Evolutionary conservation across 129 eudicot genomes (phyloP), one percentile per base, ranked within the genome.

Genomic region (Flaveria bidentis): DNA sequence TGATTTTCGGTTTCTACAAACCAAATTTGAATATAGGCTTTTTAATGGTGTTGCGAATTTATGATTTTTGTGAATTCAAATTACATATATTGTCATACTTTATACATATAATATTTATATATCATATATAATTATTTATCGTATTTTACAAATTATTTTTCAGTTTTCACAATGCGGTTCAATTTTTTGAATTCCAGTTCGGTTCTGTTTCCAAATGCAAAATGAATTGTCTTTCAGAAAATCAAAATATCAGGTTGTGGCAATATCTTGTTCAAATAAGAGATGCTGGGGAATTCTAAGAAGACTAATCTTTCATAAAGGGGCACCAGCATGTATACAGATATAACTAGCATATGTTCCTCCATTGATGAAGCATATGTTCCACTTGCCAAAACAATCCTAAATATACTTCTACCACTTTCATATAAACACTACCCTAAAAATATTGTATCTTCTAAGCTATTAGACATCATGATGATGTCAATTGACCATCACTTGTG

Each of bases 371-470:
- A 80, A 20, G 82, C 67, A 71, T 62, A 79, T 71, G 52, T 45
- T 71, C 82, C 73, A 79, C 73, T 79, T 50, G 73, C 77, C 14
- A 69, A 79, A 71, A 47, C 68, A 55, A 64, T 51, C 41, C 25
- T 25, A 58, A 45, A 52, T 56, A 57, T 69, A 60, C 74, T 53
- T 42, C 56, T 74, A 36, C 7, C 41, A 36, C 41, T 36, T 36
- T 22, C n/a, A 77, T 13, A 56, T 28, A 33, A 76, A 52, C 61
- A 75, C 51, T 51, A 56, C 4, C 62, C 62, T 10, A 26, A 45
- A 11, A 63, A 67, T 39, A 36, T 58, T 69, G 51, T 56, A 63
- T 28, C 69, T 61, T 25, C 18, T 25, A 70, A 28, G 70, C 17
- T 50, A 77, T 42, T 26, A 26, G 67, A 26, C 67, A 61, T 25